Percentiles rank a stretch among this genome's conserved stretches.
Conservation (phyloP, 352 stramenopile genomes). For the Hyaloperonospora arabidopsidis region DNA sequence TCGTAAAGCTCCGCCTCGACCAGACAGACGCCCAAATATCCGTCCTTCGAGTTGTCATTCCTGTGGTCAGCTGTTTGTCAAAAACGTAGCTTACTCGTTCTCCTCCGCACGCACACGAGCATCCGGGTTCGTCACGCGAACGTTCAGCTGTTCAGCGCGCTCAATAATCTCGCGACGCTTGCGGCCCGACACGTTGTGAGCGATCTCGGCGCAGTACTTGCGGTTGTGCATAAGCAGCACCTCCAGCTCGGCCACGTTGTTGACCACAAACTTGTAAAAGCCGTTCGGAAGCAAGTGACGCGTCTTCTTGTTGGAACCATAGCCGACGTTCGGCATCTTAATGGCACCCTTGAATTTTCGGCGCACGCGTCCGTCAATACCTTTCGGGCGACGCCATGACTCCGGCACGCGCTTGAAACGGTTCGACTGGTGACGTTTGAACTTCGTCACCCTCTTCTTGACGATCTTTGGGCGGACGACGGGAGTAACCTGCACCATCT, state of each 20-base stretch:
- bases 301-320: slow-evolving; percentile 99
- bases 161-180: slow-evolving; percentile 97
- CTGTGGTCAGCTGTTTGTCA: slow-evolving; percentile 14
- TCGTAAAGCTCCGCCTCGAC: slow-evolving; percentile 25
- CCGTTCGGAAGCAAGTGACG: slow-evolving; percentile 96
- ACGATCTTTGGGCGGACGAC: slow-evolving; percentile 91
- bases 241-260: slow-evolving; percentile 98
- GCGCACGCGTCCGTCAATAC: slow-evolving; percentile 99
- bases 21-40: slow-evolving; percentile 8
- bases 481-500: slow-evolving; percentile 89
- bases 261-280: slow-evolving; percentile 99
- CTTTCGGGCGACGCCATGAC: slow-evolving; percentile 97
- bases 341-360: slow-evolving; percentile 98
- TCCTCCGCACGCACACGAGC: slow-evolving; percentile 96
- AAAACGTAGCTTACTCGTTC: slow-evolving; percentile 72
- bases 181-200: slow-evolving; percentile 94
- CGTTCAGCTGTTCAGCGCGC: slow-evolving; percentile 96
- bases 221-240: slow-evolving; percentile 91
- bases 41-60: slow-evolving; percentile 21
- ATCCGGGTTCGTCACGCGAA: slow-evolving; percentile 97
- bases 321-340: slow-evolving; percentile 98
- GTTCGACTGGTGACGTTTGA: slow-evolving; percentile 98
- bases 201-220: slow-evolving; percentile 99
- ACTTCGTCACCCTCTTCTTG: slow-evolving; percentile 99
- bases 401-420: slow-evolving; percentile 96